Evolutionary conservation across 805 yeast species (phyloP).

Genomic region (Hanseniaspora nectarophila): DNA sequence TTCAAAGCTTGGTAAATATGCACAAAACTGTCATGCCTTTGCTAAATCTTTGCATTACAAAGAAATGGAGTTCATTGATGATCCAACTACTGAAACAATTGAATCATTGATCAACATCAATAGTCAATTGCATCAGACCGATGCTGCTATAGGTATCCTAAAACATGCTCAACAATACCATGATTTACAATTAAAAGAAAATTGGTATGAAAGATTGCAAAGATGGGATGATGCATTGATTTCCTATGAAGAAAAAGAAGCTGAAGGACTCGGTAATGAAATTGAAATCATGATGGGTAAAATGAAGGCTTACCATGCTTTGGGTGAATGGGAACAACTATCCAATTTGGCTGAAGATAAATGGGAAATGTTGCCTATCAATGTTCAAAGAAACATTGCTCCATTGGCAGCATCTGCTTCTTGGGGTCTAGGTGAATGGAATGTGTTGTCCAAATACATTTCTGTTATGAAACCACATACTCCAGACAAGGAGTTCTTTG

Average conservation of each 20-base stretch:
- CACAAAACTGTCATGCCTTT: conserved; percentile 91
- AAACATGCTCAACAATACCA: conserved; percentile 90
- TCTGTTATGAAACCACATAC: conserved; percentile 82
- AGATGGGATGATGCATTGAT: conserved; percentile 96
- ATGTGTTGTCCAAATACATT: conserved; percentile 82
- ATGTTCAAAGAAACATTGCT: conserved; percentile 71
- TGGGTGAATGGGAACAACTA: conserved; percentile 97
- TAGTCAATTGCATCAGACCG: conserved; percentile 89
- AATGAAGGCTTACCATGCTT: conserved; percentile 92
- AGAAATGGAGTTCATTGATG: conserved; percentile 87
- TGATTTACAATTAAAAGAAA: conserved; percentile 80
- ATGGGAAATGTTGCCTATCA: conserved; percentile 67
- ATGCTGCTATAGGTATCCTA: conserved; percentile 93
- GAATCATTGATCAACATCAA: conserved; percentile 87
- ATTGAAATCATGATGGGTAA: conserved; percentile 92
- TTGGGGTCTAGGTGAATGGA: conserved; percentile 98
- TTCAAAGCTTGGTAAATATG: conserved; percentile 81
- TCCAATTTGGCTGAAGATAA: conserved; percentile 74
- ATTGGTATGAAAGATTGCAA: conserved; percentile 94
- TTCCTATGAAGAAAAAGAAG: conserved; percentile 75
- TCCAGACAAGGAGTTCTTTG: conserved; percentile 90
- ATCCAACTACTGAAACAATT: conserved; percentile 81
- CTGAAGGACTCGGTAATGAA: conserved; percentile 37
- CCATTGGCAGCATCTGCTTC: conserved; percentile 98
- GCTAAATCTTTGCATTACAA: conserved; percentile 95